Percentiles rank a stretch among this genome's conserved stretches.
phyloP scores from a whole-genome alignment of 768 basidiomycete genomes.

The Macrolepiota fuliginosa region DNA sequence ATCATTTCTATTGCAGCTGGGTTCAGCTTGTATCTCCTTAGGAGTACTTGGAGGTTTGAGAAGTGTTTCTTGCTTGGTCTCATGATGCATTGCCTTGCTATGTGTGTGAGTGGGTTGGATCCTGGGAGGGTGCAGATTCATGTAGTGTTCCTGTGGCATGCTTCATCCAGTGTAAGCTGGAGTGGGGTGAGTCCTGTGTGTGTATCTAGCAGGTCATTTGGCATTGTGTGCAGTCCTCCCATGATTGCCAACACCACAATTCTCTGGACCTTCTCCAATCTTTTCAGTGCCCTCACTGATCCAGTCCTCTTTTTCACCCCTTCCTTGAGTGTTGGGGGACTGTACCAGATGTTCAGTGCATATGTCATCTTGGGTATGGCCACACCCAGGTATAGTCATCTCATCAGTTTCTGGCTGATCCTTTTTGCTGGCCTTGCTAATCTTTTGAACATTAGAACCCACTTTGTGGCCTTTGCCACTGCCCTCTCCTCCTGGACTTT shows the following conservation, averaged over 20 bases:
- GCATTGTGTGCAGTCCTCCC: slow-evolving; percentile 21
- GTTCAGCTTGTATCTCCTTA: slow-evolving; percentile 1
- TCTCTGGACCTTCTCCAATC: slow-evolving; percentile 17
- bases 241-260: slow-evolving; percentile 19
- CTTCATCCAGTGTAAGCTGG: slow-evolving; percentile 8
- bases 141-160: slow-evolving; percentile 7
- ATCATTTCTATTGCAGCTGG: slow-evolving; percentile 12
- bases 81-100: neutral
- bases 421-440: slow-evolving; percentile 16
- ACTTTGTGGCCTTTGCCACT: slow-evolving; percentile 15
- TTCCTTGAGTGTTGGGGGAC: slow-evolving; percentile 5
- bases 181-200: slow-evolving; percentile 17
- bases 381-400: slow-evolving; percentile 23
- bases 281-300: slow-evolving; percentile 12
- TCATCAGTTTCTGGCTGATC: slow-evolving; percentile 15
- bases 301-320: slow-evolving; percentile 8
- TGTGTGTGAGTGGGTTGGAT: slow-evolving; percentile 11
- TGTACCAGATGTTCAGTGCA: slow-evolving; percentile 23
- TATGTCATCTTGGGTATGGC: slow-evolving; percentile 25
- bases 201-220: slow-evolving; percentile 17
- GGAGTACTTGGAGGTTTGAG: slow-evolving; percentile 10
- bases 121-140: slow-evolving; percentile 17
- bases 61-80: neutral
- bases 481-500: slow-evolving; percentile 4
- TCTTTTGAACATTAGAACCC: slow-evolving; percentile 14